These are phyloP conservation scores for Pythium sukuiense DNA, from an alignment of 352 stramenopile genomes.

Conservation along the genomic window DNA sequence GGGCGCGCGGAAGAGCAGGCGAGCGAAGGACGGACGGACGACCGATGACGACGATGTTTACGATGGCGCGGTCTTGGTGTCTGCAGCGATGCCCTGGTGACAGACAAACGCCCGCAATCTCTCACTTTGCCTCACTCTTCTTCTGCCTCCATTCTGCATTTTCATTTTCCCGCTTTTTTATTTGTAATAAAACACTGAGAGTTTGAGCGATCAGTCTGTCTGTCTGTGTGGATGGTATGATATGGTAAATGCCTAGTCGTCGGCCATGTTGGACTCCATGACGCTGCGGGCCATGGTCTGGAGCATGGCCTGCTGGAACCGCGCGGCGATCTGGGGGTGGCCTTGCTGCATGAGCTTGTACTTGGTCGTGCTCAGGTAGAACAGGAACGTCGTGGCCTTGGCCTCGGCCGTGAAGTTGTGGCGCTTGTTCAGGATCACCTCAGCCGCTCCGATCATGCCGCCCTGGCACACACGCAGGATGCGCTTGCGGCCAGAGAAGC, in stretches of 20 bases:
- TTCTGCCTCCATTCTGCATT: constrained; percentile 5
- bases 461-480: constrained; percentile 82
- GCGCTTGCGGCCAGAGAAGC: constrained; percentile 75
- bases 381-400: constrained; percentile 66
- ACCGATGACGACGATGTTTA: neutral
- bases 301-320: constrained; percentile 86
- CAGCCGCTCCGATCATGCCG: constrained; percentile 73
- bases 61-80: neutral
- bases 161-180: constrained; percentile 29
- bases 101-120: neutral
- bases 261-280: constrained; percentile 81
- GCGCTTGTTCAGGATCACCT: constrained; percentile 80
- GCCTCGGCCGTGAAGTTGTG: constrained; percentile 83
- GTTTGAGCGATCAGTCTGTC: constrained; percentile 3
- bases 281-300: constrained; percentile 83
- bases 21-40: neutral
- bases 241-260: constrained; percentile 44
- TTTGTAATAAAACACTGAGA: constrained; percentile 37
- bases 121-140: neutral
- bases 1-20: neutral
- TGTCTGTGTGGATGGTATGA: neutral
- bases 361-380: constrained; percentile 77
- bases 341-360: constrained; percentile 68
- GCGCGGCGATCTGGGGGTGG: constrained; percentile 63
- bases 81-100: neutral